Evolutionary conservation across 371 early-diverging fungal species (phyloP), one percentile per base, ranked within the genome.

Genomic region (Smittium culicis): DNA sequence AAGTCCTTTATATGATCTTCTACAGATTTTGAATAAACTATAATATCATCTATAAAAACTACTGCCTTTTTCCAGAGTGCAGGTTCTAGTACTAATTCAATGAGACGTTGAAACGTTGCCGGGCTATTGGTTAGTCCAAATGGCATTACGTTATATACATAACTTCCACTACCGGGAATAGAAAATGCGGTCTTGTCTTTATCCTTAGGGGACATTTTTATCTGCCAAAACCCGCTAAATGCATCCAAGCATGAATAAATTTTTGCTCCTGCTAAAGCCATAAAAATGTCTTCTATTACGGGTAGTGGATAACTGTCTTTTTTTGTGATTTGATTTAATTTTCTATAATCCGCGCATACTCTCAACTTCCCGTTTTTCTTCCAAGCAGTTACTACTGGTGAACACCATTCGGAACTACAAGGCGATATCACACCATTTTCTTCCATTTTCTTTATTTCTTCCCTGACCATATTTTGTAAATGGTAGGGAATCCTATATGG

Each of bases 291-390:
- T 0, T 67, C 64, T 25, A 81, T 72, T 1, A 55, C 2, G 0
- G 80, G 81, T 24, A 80, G 14, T 1, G 75, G 77, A 31, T 67
- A 72, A 0, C 61, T 63, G 45, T 80, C 72, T 66, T 68, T 69
- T 20, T 77, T 66, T 0, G 81, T 80, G 1, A 77, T 34, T 30
- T 68, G 59, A 70, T 85, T 85, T 1, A 86, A 70, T 0, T 67
- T 73, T 1, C 81, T 70, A 62, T 81, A 87, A 55, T 85, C 73
- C 16, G 69, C 35, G 29, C 77, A 81, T 59, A 82, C 66, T 0
- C 79, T 73, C 32, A 82, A 14, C 1, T 66, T n/a, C 2, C 85
- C 83, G 34, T 81, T 78, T 45, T 83, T 82, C 70, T 85, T 82
- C 3, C 70, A 67, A 0, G 81, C 84, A 71, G 85, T 84, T 1